Base-by-base conservation (phyloP, 2,329 filamentous ascomycete species). In the Acarospora socialis region DNA sequence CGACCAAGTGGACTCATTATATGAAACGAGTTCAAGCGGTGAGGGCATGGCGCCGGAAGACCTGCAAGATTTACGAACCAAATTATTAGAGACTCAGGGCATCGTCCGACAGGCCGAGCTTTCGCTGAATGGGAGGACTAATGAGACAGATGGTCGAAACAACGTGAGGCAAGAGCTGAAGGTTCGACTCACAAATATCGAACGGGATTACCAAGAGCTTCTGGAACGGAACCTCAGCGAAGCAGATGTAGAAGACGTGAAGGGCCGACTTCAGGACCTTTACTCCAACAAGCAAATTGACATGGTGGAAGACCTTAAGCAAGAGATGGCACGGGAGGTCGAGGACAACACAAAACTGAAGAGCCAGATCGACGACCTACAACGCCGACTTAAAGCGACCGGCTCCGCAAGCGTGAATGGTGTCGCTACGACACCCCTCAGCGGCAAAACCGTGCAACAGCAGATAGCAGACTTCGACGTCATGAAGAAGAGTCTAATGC, bases 401-500 rank as follows among this genome's bases (percentile, higher is more conserved):
- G 68, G 69, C 43, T 58, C 58, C 20, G 65, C 63, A 12, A 59
- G 65, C 17, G 68, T 76, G 16, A 82, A 75, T 41, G 73, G 73
- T 25, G 57, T 61, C 13, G 54, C 59, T 10, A 49, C 52, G 2
- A 59, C 64, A 31, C 58, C 77, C 51, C 62, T 73, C 34, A 82
- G 81, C 48, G 80, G 80, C 66, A 93, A 93, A 68, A 92, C 83
- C 8, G 73, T 95, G 26, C 84, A 92, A 54, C 87, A 98, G 61
- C 90, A 95, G 61, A 92, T 98, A 56, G 82, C 87, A 36, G 90
- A 98, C 54, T 98, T 98, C 47, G 90, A 98, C 57, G 81, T 83
- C 37, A 98, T 98, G 86, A 98, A 98, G 75, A 98, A 98, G 73
- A 92, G 81, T 44, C 67, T 98, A 45, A 98, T 98, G 90, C 81